Conservation (phyloP, 106 monocot species). For the Amphibolis antarctica region DNA sequence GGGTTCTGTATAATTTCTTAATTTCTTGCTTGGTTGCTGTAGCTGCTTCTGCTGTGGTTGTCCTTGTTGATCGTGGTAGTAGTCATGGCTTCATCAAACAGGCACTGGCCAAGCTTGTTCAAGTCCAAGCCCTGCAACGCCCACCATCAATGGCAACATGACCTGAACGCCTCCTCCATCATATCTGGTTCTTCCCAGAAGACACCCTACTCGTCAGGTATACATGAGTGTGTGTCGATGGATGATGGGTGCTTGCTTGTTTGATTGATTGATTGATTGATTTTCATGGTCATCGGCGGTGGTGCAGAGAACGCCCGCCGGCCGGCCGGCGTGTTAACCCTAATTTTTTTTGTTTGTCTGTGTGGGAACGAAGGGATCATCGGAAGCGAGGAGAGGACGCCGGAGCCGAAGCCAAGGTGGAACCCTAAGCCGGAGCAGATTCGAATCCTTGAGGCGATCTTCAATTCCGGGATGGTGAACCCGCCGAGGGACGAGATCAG, state of each 20-base stretch:
- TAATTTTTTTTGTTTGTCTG: no score
- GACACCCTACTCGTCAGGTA: constrained; percentile 50
- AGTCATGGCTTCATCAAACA: constrained; percentile 95
- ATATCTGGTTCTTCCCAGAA: constrained; percentile 39
- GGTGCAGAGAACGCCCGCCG: no score
- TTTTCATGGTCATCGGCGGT: no score
- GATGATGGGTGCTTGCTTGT: no score
- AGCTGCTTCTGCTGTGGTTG: no score
- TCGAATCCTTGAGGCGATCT: constrained; percentile 79
- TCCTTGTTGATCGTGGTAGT: constrained; percentile 10
- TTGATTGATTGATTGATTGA: no score
- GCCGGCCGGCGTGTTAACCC: no score
- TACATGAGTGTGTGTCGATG: no score
- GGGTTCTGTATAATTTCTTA: no score
- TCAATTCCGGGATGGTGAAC: constrained; percentile 96
- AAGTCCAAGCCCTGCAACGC: constrained; percentile 79
- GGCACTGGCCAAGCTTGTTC: constrained; percentile 99
- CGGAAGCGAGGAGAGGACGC: constrained; percentile 54
- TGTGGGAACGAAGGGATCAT: no score
- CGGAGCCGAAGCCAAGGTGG: constrained; percentile 95
- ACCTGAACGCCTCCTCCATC: constrained; percentile 56
- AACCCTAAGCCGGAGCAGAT: constrained; percentile 98
- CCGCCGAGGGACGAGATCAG: constrained; percentile 92
- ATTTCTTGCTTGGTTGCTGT: no score
- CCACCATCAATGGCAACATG: constrained; percentile 69